A percentile compares a stretch with the other conserved stretches of the same genome.
Evolutionary conservation across 176 grass and related monocot genomes (phyloP).

Genomic region (Sorghum bicolor): Sorghum_bicolor_NCBIv3 NC_012870.2:12097501-12098000

Average conservation of each 20-base stretch:
- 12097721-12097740: neutral
- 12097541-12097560: slow-evolving; percentile 99
- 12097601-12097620: slow-evolving; percentile 99
- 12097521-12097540: slow-evolving; percentile 41
- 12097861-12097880: slow-evolving; percentile 12
- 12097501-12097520: slow-evolving; percentile 6
- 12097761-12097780: neutral
- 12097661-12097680: neutral
- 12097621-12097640: slow-evolving; percentile 63
- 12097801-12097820: neutral
- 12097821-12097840: neutral
- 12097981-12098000: neutral
- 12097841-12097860: neutral
- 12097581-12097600: slow-evolving; percentile 99
- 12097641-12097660: slow-evolving; percentile 8
- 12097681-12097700: neutral
- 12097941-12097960: neutral
- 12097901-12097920: slow-evolving; percentile 18
- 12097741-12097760: neutral
- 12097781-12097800: neutral
- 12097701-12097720: slow-evolving; percentile 16
- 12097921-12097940: slow-evolving; percentile 24
- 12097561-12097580: slow-evolving; percentile 86
- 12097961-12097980: neutral
- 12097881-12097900: slow-evolving; percentile 1